Conservation (phyloP, 2,329 filamentous ascomycete genomes). For the Aplosporella prunicola region DNA sequence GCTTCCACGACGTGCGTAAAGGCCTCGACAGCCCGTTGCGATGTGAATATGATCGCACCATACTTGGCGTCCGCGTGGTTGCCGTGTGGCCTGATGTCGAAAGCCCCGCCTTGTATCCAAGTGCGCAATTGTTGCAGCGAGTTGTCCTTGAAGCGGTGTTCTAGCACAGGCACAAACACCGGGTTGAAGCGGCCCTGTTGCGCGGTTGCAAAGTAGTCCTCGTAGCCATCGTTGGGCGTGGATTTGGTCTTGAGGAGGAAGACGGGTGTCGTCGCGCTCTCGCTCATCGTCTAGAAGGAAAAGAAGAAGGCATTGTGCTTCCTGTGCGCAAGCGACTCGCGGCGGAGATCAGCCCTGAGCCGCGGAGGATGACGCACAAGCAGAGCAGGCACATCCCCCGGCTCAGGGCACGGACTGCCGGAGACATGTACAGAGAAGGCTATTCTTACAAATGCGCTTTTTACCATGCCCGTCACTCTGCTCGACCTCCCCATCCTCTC, state of each 20-base stretch:
- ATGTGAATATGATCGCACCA: slow-evolving; percentile 76
- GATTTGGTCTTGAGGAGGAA: slow-evolving; percentile 73
- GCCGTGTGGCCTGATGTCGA: no score
- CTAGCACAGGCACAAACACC: slow-evolving; percentile 65
- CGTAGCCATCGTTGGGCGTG: slow-evolving; percentile 59
- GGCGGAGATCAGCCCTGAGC: no score
- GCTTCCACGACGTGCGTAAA: slow-evolving; percentile 56
- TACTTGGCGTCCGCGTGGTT: slow-evolving; percentile 38
- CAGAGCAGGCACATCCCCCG: no score
- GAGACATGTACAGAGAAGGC: no score
- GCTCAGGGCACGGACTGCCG: no score
- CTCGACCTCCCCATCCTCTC: slow-evolving; percentile 29
- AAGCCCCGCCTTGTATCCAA: slow-evolving; percentile 40
- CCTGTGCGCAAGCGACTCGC: no score
- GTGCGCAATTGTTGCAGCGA: slow-evolving; percentile 46
- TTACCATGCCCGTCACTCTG: slow-evolving; percentile 24
- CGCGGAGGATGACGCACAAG: no score
- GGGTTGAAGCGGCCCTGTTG: slow-evolving; percentile 48
- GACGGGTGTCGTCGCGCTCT: slow-evolving; percentile 26
- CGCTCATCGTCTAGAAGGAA: slow-evolving; percentile 9
- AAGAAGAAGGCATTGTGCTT: no score
- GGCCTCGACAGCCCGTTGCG: slow-evolving; percentile 72
- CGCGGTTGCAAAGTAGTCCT: slow-evolving; percentile 51
- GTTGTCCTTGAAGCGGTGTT: slow-evolving; percentile 56
- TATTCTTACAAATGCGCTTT: neutral